Percentiles rank a stretch among this genome's conserved stretches.
Conservation (phyloP, 2,329 filamentous ascomycete genomes). For the Pestalotiopsis fici region DNA sequence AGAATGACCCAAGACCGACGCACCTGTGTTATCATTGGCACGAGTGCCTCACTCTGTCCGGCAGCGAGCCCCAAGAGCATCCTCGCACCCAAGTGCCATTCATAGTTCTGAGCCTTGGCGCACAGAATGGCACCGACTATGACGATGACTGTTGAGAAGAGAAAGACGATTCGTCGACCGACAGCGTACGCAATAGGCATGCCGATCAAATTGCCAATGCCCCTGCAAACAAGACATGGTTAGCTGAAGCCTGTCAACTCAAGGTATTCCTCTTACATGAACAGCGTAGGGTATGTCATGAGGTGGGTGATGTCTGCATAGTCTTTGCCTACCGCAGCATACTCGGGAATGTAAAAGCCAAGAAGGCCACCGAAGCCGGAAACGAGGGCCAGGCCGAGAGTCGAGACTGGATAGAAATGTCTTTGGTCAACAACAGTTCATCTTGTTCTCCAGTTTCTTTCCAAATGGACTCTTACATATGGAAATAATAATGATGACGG, state of each 20-base stretch:
- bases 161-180: conserved; percentile 32
- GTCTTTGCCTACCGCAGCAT: conserved; percentile 33
- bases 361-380: conserved; percentile 42
- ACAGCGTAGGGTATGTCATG: conserved; percentile 33
- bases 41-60: conserved; percentile 42
- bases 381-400: conserved; percentile 36
- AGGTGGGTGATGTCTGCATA: conserved; percentile 39
- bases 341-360: conserved; percentile 40
- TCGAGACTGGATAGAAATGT: conserved; percentile 33
- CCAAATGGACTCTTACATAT: conserved; percentile 20
- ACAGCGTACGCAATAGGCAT: conserved; percentile 37
- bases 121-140: conserved; percentile 29
- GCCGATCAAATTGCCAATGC: conserved; percentile 28
- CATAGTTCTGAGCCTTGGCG: conserved; percentile 26
- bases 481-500: conserved; percentile 23
- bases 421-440: not conserved
- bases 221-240: conserved; percentile 20
- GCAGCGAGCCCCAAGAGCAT: conserved; percentile 39
- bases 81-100: conserved; percentile 37
- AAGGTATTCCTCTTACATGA: conserved; percentile 12
- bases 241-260: too few relatives aligned
- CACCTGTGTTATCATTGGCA: conserved; percentile 36
- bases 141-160: conserved; percentile 28
- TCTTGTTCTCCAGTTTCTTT: too few relatives aligned
- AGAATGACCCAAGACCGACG: not conserved